Evolutionary conservation across 169 alveolate species (phyloP), one percentile per base, ranked within the genome.

Genomic region (Toxoplasma gondii): DNA sequence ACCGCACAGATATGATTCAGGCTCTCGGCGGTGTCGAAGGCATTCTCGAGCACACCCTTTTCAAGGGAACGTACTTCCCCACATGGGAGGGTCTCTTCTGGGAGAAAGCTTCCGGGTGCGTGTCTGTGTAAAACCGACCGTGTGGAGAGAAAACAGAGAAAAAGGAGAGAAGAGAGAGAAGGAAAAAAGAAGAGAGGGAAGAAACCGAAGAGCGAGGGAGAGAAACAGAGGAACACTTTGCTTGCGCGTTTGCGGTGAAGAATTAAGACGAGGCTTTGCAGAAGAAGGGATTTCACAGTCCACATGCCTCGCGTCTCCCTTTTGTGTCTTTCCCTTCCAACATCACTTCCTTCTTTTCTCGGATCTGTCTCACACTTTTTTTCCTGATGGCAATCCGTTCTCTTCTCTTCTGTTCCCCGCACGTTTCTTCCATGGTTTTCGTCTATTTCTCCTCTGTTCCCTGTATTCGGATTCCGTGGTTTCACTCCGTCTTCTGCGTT

Each of bases 71-170:
- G 64, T 99, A 99, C 97, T 99, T 99, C 98, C 99, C 99, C 91
- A 98, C 99, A 64, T 99, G 99, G 99, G 99, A 99, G 97, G 99
- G 99, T 86, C 98, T 99, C 84, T 99, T 99, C 97, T 99, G 99
- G 99, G 99, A 99, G 96, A 99, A 99, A 95, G 99, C 99, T 0
- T 97, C 99, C 49, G 99, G 99, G 94, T 95, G 27, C 36, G 86
- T 53, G 44, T 16, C n/a, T 22, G 86, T 36, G 31, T 5, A 45
- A 38, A 19, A 22, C 53, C 10, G 44, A 12, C 53, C 19, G 41
- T 19, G 22, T 19, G 12, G 17, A 34, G 38, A 7, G 39, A 53
- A 53, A 53, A 19, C 67, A 19, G 19, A 53, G 82, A 34, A 34
- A 69, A n/a, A 12, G 29, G 41, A 10, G 41, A 5, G 82, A n/a